Evolutionary conservation across 2,329 filamentous ascomycete genomes (phyloP).

Genomic region (Cadophora sp.): DNA sequence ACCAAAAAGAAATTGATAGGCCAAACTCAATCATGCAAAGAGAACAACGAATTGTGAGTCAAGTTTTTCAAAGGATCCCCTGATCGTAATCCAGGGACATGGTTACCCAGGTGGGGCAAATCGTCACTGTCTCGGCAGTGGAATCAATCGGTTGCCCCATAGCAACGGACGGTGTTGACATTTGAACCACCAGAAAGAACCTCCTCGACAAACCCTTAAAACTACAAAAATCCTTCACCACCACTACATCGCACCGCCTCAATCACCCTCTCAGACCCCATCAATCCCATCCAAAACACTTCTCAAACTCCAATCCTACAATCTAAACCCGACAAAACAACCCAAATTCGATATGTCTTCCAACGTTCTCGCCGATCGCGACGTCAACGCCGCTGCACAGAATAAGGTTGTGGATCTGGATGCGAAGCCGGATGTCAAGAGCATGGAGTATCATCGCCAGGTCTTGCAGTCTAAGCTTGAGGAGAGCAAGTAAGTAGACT

Average conservation of each 20-base stretch:
- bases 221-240: conserved; percentile 12
- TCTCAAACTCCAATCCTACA: conserved; percentile 7
- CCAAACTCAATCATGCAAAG: not conserved
- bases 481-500: conserved; percentile 63
- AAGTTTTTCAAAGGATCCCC: conserved; percentile 4
- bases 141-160: conserved; percentile 9
- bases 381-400: conserved; percentile 63
- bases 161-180: conserved; percentile 17
- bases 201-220: conserved; percentile 15
- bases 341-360: conserved; percentile 56
- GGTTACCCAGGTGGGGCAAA: conserved; percentile 1
- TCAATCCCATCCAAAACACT: conserved; percentile 12
- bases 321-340: conserved; percentile 18
- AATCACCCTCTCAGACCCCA: conserved; percentile 9
- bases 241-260: conserved; percentile 7
- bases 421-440: conserved; percentile 60
- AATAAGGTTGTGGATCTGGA: conserved; percentile 41
- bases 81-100: not conserved
- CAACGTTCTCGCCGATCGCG: conserved; percentile 68
- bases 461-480: conserved; percentile 76
- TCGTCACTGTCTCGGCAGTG: conserved; percentile 10
- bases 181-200: not conserved
- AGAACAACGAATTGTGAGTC: conserved; percentile 23
- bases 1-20: conserved; percentile 9
- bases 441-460: conserved; percentile 81